Evolutionary conservation across 306 rosid species (phyloP).

Genomic region (Cicer arietinum): DNA sequence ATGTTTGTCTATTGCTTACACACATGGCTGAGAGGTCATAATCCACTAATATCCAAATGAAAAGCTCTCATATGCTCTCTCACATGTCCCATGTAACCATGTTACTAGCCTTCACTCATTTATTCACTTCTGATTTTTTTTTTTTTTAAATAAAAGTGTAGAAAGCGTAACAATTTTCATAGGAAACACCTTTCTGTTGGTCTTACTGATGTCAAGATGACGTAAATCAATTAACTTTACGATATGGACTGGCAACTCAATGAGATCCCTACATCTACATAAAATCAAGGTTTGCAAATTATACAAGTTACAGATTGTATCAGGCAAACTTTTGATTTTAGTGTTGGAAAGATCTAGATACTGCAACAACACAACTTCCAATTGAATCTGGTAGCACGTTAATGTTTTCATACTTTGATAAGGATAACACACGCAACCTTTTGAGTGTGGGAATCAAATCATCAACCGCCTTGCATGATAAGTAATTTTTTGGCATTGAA

Average conservation of each 20-base stretch:
- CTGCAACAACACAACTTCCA: background rate
- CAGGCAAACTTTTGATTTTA: conserved; percentile 21
- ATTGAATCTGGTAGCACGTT: background rate
- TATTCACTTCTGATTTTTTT: too few species aligned
- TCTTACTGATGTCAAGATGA: background rate
- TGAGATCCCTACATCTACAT: background rate
- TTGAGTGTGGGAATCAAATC: background rate
- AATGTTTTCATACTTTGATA: background rate
- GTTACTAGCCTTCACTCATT: too few species aligned
- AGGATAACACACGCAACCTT: background rate
- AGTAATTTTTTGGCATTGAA: background rate
- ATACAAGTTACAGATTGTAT: conserved; percentile 16
- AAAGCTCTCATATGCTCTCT: too few species aligned
- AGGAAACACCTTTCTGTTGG: background rate
- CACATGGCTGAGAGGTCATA: too few species aligned
- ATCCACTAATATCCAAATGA: too few species aligned
- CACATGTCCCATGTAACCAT: too few species aligned
- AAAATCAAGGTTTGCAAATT: conserved; percentile 44
- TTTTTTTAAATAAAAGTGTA: too few species aligned
- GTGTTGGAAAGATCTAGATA: background rate
- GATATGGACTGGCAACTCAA: background rate
- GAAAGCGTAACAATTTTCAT: background rate
- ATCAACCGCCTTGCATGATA: background rate
- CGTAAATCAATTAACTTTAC: background rate
- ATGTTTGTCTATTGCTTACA: too few species aligned